phyloP scores from a whole-genome alignment of 2,329 filamentous ascomycete species.

The Diplodia scrobiculata region DNA sequence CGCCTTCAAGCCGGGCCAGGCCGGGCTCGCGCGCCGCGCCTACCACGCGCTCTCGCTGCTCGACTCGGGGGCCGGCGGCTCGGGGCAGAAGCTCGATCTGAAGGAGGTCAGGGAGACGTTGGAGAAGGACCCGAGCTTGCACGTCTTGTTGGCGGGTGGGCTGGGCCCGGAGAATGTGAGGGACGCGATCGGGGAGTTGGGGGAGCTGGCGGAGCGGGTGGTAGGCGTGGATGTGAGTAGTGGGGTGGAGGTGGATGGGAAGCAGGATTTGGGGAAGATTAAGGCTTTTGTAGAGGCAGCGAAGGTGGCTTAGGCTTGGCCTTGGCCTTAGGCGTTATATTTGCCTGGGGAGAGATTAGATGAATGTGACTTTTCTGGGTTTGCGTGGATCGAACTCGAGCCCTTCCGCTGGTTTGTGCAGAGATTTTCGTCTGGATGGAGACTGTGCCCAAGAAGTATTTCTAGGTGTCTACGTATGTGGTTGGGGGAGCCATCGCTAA shows the following conservation, averaged over 20 bases:
- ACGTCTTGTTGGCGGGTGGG: slow-evolving; percentile 81
- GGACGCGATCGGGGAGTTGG: slow-evolving; percentile 64
- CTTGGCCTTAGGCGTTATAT: too few species aligned
- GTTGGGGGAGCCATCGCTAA: too few species aligned
- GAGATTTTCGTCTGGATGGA: not conserved
- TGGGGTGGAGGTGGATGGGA: slow-evolving; percentile 79
- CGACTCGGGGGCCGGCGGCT: slow-evolving; percentile 81
- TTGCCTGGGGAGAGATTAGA: too few species aligned
- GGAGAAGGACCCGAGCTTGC: slow-evolving; percentile 67
- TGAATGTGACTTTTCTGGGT: not conserved
- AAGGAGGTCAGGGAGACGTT: slow-evolving; percentile 68
- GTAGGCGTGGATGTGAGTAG: slow-evolving; percentile 91
- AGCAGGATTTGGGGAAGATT: slow-evolving; percentile 81
- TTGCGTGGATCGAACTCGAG: not conserved
- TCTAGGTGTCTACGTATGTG: not conserved
- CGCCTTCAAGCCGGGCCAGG: slow-evolving; percentile 75
- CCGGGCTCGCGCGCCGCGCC: slow-evolving; percentile 71
- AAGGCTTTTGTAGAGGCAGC: slow-evolving; percentile 74
- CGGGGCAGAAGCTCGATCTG: slow-evolving; percentile 75
- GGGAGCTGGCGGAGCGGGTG: slow-evolving; percentile 63
- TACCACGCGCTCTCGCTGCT: slow-evolving; percentile 83
- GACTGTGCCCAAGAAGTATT: not conserved
- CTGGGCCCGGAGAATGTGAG: slow-evolving; percentile 77
- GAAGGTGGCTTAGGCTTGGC: slow-evolving; percentile 42
- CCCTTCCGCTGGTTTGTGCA: not conserved